Conservation (phyloP, 192 early-diverging fungal genomes). For the Umbelopsis sp. region DNA sequence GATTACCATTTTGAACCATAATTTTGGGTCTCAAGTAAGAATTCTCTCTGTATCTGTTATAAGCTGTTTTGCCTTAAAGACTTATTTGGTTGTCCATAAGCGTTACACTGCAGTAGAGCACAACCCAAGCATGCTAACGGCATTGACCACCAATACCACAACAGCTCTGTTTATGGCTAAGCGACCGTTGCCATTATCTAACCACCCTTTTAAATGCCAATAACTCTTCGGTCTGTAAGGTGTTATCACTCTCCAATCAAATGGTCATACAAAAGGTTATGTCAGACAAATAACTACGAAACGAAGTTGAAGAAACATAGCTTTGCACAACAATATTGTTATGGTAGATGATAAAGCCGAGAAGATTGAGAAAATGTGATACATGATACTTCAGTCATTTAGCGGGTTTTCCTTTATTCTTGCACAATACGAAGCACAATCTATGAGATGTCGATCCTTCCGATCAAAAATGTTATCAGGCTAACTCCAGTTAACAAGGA, state of each 20-base stretch:
- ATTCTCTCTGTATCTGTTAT: background rate
- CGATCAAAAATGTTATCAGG: background rate
- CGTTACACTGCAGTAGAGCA: background rate
- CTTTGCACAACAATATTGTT: too few relatives aligned
- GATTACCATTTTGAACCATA: too few relatives aligned
- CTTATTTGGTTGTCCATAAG: too few relatives aligned
- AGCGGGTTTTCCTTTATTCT: background rate
- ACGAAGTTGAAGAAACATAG: too few relatives aligned
- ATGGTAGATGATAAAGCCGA: too few relatives aligned
- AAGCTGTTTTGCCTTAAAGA: background rate
- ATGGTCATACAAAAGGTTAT: too few relatives aligned
- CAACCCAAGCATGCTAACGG: background rate
- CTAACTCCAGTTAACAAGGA: background rate
- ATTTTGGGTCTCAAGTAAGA: too few relatives aligned
- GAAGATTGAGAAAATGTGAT: too few relatives aligned
- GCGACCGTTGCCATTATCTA: background rate
- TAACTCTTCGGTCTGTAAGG: too few relatives aligned
- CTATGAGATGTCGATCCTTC: background rate
- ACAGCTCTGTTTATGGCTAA: background rate
- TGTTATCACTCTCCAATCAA: too few relatives aligned
- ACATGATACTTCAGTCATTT: too few relatives aligned
- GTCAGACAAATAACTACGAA: too few relatives aligned
- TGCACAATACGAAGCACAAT: background rate
- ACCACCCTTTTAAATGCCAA: background rate
- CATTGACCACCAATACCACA: background rate